Evolutionary conservation across 2,329 filamentous ascomycete genomes (phyloP).

Genomic region (Ilyonectria sp.): DNA sequence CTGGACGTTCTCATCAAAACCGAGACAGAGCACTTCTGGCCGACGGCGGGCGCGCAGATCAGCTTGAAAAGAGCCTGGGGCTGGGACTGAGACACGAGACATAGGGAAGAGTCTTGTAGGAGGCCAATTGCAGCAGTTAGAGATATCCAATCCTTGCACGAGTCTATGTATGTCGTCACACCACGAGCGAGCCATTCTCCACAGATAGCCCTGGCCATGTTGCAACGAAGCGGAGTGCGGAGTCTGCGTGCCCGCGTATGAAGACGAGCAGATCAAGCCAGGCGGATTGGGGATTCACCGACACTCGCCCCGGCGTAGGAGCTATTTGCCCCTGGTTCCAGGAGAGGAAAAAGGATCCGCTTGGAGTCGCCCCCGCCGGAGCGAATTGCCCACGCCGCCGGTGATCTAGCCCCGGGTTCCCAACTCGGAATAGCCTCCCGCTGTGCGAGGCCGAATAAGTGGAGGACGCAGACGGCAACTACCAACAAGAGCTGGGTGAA

Average conservation of each 20-base stretch:
- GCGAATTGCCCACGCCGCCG: background rate
- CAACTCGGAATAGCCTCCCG: conserved; percentile 3
- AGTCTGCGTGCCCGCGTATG: background rate
- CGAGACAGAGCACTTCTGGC: conserved; percentile 67
- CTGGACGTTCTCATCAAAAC: conserved; percentile 63
- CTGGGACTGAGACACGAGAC: conserved; percentile 39
- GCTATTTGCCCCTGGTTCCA: background rate
- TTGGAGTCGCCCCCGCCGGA: background rate
- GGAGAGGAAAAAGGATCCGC: background rate
- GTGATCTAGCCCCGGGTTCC: background rate
- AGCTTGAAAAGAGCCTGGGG: conserved; percentile 66
- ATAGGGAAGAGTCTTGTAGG: background rate
- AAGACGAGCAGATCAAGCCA: background rate
- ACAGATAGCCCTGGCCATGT: conserved; percentile 6
- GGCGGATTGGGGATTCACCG: conserved; percentile 7
- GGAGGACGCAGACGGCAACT: conserved; percentile 10
- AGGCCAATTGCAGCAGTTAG: background rate
- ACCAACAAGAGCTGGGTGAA: conserved; percentile 4
- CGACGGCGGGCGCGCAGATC: conserved; percentile 63
- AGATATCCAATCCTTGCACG: conserved; percentile 10
- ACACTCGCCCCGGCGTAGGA: conserved; percentile 11
- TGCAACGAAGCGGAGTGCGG: conserved; percentile 15
- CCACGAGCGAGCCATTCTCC: conserved; percentile 20
- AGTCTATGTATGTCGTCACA: conserved; percentile 4
- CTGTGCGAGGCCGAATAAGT: background rate